Evolutionary conservation across 176 grass and related monocot genomes (phyloP), one percentile per base, ranked within the genome.

Genomic region (Microstegium vimineum): DNA sequence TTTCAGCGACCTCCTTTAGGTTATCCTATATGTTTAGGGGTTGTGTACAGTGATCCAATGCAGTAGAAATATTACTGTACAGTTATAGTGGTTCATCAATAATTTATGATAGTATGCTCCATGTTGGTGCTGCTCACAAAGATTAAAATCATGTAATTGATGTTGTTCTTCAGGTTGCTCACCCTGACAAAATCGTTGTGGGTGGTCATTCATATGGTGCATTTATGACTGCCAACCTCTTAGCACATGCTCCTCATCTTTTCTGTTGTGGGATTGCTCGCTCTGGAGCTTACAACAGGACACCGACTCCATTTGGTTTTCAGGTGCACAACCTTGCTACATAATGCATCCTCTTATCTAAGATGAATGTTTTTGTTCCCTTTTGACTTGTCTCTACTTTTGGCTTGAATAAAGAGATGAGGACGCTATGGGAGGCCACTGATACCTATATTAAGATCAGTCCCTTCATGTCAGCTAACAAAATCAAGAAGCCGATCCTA

Each of bases 231-330:
- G 92, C 92, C 78, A 94, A 94, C 83, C 85, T 94, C 32, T 86
- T 94, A 88, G 92, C 88, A 61, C 92, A 94, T 33, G 88, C 92
- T 62, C 79, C 92, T 14, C 70, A 87, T 85, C 89, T 97, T 81
- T 97, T 97, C 62, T 91, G 83, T 63, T 97, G 94, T 4, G 91
- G 94, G n/a, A 80, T 97, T 38, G 87, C 91, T 90, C 85, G 89
- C 22, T 97, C 94, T 54, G 94, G 91, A 87, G 94, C 94, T 69
- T 97, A 97, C 85, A 94, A 97, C 77, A 87, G 94, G 86, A 97
- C 89, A 57, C 74, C 92, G 47, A 97, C 94, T 90, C 89, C 91
- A 67, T 97, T 97, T 79, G 94, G 91, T 7, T 97, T 97, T 92
- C 94, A 94, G 91, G 94, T 93, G 51, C 56, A 37, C 56, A 2